phyloP scores from a whole-genome alignment of 176 grass and related monocot genomes.

The Cenchrus fungigraminus region DNA sequence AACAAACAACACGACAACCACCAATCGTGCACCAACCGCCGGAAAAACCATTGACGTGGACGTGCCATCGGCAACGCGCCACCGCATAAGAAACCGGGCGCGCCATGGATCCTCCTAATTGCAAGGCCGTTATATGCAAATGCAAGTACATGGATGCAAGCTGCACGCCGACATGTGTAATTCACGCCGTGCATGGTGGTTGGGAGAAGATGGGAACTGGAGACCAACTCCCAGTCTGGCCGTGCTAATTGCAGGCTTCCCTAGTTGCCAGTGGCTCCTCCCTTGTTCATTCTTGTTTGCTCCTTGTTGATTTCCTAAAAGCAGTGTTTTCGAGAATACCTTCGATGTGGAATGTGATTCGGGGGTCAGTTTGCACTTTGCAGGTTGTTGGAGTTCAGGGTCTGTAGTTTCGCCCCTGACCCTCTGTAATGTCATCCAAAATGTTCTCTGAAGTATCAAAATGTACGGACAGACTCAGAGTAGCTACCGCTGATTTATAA shows the following conservation, averaged over 20 bases:
- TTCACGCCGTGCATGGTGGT: conserved; percentile 17
- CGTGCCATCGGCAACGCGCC: background rate
- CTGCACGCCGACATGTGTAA: background rate
- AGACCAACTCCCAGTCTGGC: conserved; percentile 8
- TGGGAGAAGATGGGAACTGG: conserved; percentile 34
- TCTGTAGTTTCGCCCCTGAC: no score
- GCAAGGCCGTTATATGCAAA: background rate
- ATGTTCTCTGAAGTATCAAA: no score
- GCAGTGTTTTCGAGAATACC: background rate
- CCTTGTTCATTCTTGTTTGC: background rate
- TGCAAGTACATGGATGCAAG: background rate
- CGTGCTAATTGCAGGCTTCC: background rate
- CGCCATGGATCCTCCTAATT: background rate
- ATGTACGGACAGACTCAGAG: no score
- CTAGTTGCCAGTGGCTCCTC: background rate
- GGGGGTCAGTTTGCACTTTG: background rate
- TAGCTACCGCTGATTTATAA: no score
- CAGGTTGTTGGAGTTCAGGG: no score
- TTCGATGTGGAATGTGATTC: background rate
- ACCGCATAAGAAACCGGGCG: background rate
- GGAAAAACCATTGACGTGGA: conserved; percentile 10
- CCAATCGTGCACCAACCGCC: conserved; percentile 29
- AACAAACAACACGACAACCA: background rate
- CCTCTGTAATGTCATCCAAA: no score
- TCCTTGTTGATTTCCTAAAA: background rate